Conservation (phyloP, 352 stramenopile species). For the Globisporangium cederbergense region DNA sequence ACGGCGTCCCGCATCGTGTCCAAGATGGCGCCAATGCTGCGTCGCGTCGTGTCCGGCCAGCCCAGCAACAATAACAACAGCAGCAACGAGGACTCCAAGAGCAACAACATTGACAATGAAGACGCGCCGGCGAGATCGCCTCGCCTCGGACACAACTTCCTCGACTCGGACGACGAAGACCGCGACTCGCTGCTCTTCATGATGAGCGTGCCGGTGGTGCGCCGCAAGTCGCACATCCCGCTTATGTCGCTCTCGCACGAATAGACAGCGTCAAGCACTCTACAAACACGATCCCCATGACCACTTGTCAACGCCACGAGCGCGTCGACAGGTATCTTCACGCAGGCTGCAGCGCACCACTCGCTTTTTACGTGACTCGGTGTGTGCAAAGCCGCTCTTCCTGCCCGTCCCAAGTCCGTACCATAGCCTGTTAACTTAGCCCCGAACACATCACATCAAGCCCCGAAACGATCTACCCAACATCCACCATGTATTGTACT, state of each 20-base stretch:
- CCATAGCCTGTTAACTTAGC: conserved; percentile 15
- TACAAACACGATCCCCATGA: background rate
- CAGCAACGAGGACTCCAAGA: background rate
- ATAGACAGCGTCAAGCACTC: conserved; percentile 22
- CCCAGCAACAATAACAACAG: background rate
- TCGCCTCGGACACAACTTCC: conserved; percentile 20
- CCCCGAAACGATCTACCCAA: conserved; percentile 7
- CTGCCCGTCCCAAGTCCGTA: conserved; percentile 3
- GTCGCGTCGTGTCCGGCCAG: conserved; percentile 19
- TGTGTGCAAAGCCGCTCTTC: background rate
- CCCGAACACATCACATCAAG: background rate
- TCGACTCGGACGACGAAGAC: conserved; percentile 44
- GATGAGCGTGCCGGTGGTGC: conserved; percentile 51
- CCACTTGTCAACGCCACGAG: background rate
- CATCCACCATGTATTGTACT: conserved; percentile 16
- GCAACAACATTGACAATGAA: background rate
- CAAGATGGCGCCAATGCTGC: conserved; percentile 58
- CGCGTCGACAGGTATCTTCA: background rate
- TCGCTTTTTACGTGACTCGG: background rate
- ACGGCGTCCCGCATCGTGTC: conserved; percentile 51
- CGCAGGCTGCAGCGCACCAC: background rate
- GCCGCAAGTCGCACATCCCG: conserved; percentile 47
- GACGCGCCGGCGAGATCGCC: conserved; percentile 1
- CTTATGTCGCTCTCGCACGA: conserved; percentile 45
- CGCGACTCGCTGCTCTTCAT: conserved; percentile 66